Base-by-base conservation (phyloP, 2,329 filamentous ascomycete species). In the Westerdykella aurantiaca region DNA sequence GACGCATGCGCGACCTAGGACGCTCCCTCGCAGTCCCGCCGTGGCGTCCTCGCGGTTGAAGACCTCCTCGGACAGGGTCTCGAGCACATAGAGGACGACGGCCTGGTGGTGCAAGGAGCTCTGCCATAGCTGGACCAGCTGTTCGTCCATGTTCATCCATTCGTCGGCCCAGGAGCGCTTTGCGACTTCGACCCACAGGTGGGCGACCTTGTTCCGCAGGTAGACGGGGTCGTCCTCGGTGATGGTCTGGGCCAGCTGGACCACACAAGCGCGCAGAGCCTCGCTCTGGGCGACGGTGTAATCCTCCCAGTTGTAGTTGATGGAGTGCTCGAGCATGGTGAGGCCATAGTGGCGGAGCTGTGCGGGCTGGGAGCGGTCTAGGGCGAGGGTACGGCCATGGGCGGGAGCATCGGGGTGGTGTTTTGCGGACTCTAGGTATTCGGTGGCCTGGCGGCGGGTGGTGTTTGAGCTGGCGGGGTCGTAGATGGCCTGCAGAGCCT, bases 341-440 rank as follows among this genome's bases (percentile, higher is more conserved):
- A 98, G 78, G 45, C 90, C 93, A 67, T 94, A 98, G 70, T 97
- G 90, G 56, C 93, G 85, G 44, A 97, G 86, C 43, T 93, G 79
- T 34, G 88, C 81, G 42, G 86, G 79, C 63, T 94, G 88, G 31
- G 77, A 73, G 58, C 76, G 78, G 67, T 93, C 83, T 53, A 80
- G 81, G 37, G 90, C 90, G 47, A 98, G 79, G 18, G 79, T 78
- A 69, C 88, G 95, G 53, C 93, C 93, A 70, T 93, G 84, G 39
- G 85, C 81, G 2, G 89, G 88, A 5, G 91, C 90, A 58, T 90
- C 82, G 45, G 80, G 75, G 56, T 85, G 80, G 38, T 80, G 77
- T 71, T 96, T 97, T 59, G 95, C 79, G 17, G 84, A 73, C 64
- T 98, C 93, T 53, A 98, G 83, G 61, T 88, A 95, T 31, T 80